Base-by-base conservation (phyloP, 1,284 basidiomycete genomes). In the Malassezia arunalokei region DNA sequence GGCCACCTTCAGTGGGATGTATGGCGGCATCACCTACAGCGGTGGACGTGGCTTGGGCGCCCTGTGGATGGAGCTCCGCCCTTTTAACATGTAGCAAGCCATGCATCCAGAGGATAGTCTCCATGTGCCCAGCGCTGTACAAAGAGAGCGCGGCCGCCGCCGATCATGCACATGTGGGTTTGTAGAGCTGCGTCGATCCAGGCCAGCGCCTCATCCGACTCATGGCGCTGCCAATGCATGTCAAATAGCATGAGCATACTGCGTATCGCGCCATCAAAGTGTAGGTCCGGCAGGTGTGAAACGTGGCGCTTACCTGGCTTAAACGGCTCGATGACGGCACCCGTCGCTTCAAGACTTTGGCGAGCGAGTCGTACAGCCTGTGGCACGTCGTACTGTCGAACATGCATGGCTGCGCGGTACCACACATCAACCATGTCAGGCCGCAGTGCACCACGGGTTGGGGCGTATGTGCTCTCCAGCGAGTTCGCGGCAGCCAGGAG, bases 381-480 rank as follows among this genome's bases (percentile, higher is more conserved):
- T 5, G 47, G 50, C 8, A 51, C 11, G 40, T 65, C 60, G 48
- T 58, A 63, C 37, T 47, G 27, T 31, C 54, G 52, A 39, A 49
- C 49, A 20, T 68, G 66, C 38, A 54, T 31, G n/a, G 64, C 60
- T 0, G 57, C 54, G 12, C 58, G 43, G 42, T 65, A 60, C 17
- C 43, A 55, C 30, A 62, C 54, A 42, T 62, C 59, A 54, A 65
- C 61, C 47, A 71, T 43, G 44, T 68, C 67, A 14, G 68, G 68
- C 27, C 63, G 50, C 15, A 71, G 46, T 0, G 41, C 38, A 3
- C 53, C 53, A 8, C 68, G 46, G 1, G 45, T 43, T 3, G 38
- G 31, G n/a, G 54, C 30, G 43, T 70, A 71, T 24, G 69, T 72
- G 5, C 43, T 40, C 12, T 62, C 51, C 8, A 72, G 50, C n/a